phyloP scores from a whole-genome alignment of 139 green algal species.

The Zygnema cylindricum region DNA sequence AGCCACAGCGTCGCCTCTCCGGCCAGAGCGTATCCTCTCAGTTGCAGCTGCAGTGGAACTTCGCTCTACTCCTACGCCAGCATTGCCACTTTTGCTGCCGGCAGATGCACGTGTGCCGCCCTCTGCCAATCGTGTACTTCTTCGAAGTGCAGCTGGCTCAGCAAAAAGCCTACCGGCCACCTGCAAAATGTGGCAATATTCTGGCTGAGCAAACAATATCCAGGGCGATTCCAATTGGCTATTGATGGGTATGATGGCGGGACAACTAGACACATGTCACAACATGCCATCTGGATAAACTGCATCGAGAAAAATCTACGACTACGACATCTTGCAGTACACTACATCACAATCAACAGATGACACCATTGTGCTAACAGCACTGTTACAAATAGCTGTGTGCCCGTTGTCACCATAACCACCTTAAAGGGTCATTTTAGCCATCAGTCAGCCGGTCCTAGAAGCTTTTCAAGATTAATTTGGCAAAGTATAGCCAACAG shows the following conservation, averaged over 20 bases:
- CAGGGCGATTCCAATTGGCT: background rate
- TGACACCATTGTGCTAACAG: no score
- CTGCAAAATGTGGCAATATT: constrained; percentile 4
- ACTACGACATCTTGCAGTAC: no score
- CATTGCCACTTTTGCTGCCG: background rate
- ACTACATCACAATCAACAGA: no score
- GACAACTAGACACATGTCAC: no score
- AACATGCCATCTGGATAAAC: no score
- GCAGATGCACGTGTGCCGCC: background rate
- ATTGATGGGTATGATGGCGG: background rate
- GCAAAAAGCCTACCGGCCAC: constrained; percentile 59
- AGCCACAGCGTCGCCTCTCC: background rate
- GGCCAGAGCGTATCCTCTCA: background rate
- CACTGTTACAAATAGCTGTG: no score
- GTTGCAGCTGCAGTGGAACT: background rate
- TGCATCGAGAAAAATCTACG: no score
- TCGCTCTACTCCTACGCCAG: background rate
- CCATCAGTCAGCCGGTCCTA: no score
- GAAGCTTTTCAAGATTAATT: no score
- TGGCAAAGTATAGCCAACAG: no score
- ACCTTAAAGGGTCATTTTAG: no score
- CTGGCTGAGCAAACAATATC: background rate
- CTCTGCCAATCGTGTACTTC: constrained; percentile 51
- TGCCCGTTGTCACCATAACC: no score
- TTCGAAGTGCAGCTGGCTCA: constrained; percentile 22